Evolutionary conservation across 345 rosid genomes (phyloP).

Genomic region (Salix suchowensis): DNA sequence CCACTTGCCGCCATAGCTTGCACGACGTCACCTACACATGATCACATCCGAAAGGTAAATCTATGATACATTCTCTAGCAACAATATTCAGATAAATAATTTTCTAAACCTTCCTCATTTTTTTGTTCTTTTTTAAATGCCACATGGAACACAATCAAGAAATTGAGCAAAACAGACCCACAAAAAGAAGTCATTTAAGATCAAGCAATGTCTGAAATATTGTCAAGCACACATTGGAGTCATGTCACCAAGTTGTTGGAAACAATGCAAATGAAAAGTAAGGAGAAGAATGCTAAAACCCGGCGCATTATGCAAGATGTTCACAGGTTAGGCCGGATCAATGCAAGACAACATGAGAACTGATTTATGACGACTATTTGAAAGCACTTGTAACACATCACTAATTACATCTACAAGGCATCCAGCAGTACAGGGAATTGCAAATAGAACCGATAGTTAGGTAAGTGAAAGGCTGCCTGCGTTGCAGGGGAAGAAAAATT

Average conservation of each 20-base stretch:
- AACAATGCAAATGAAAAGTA: not conserved
- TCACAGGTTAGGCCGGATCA: too few species aligned
- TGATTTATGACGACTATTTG: too few species aligned
- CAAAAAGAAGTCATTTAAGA: not conserved
- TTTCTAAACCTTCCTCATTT: too few species aligned
- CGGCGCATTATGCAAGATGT: too few species aligned
- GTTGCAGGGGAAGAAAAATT: not conserved
- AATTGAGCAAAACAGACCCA: not conserved
- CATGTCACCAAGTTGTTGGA: not conserved
- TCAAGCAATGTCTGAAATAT: not conserved
- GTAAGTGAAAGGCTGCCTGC: not conserved
- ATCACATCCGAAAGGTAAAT: not conserved
- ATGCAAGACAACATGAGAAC: too few species aligned
- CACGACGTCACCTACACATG: conserved; percentile 52
- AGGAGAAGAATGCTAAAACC: too few species aligned
- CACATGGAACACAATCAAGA: too few species aligned
- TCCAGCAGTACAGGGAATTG: not conserved
- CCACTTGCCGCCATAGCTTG: conserved; percentile 78
- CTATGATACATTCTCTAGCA: not conserved
- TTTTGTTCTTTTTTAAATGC: too few species aligned
- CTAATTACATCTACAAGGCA: not conserved
- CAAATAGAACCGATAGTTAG: not conserved
- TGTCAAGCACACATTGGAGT: not conserved
- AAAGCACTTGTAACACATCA: too few species aligned
- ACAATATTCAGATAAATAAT: too few species aligned